A percentile compares a stretch with the other conserved stretches of the same genome.
Evolutionary conservation across 2,329 filamentous ascomycete species (phyloP).

Genomic region (Stachybotrys elegans): DNA sequence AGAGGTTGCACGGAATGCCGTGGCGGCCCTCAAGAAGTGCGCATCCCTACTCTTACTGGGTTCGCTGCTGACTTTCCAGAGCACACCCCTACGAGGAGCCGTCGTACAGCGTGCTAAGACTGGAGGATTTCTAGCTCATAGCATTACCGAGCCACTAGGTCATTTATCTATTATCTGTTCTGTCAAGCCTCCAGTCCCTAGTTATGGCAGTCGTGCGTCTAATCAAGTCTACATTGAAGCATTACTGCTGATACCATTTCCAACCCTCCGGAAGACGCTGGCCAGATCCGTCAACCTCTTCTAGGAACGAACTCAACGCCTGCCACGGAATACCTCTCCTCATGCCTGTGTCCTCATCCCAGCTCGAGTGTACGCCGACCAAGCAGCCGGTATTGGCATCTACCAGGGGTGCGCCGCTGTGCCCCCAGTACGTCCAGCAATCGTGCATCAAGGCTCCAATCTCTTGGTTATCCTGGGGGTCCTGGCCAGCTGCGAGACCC

Average conservation of each 20-base stretch:
- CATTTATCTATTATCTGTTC: too few relatives aligned
- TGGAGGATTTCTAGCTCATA: constrained; percentile 22
- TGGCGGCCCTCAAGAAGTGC: constrained; percentile 61
- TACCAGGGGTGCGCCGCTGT: constrained; percentile 47
- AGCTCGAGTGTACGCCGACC: constrained; percentile 48
- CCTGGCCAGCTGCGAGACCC: constrained; percentile 30
- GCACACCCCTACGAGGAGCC: constrained; percentile 21
- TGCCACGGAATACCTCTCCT: constrained; percentile 41
- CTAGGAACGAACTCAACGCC: constrained; percentile 35
- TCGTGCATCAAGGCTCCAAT: constrained; percentile 48
- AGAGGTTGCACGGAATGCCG: constrained; percentile 50
- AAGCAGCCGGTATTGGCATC: constrained; percentile 29
- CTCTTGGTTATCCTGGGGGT: constrained; percentile 44
- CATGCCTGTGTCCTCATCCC: constrained; percentile 48
- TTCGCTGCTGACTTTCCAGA: constrained; percentile 13
- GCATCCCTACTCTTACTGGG: constrained; percentile 18
- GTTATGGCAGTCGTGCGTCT: too few relatives aligned
- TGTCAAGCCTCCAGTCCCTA: too few relatives aligned
- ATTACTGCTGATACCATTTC: constrained; percentile 11
- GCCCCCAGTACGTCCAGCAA: constrained; percentile 55
- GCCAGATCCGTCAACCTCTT: constrained; percentile 11
- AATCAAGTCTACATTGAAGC: too few relatives aligned
- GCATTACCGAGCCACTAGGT: too few relatives aligned
- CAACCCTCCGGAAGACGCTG: constrained; percentile 7
- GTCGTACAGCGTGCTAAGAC: constrained; percentile 16